Conservation (phyloP, 768 basidiomycete genomes). For the Dendrothele bispora region DNA sequence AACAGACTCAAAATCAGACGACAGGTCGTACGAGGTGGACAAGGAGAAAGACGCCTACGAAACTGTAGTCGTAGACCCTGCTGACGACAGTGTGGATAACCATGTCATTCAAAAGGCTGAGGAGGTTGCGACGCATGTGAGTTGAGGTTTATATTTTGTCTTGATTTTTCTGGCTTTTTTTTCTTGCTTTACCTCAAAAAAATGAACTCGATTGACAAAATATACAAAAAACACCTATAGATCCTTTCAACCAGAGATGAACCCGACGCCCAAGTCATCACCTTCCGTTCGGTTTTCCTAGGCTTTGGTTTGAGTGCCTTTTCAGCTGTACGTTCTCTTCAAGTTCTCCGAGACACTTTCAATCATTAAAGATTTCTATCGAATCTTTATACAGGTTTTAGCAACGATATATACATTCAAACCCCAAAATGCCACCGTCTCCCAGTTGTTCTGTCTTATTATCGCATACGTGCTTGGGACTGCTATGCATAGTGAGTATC, state of each 20-base stretch:
- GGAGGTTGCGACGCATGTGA: conserved; percentile 43
- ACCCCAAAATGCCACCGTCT: conserved; percentile 50
- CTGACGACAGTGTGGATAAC: conserved; percentile 6
- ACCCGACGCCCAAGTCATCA: conserved; percentile 43
- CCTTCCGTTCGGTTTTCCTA: conserved; percentile 48
- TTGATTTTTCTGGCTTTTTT: neutral
- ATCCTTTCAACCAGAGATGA: conserved; percentile 51
- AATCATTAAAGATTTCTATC: neutral
- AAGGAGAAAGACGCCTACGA: neutral
- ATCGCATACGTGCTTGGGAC: conserved; percentile 55
- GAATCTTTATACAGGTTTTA: conserved; percentile 24
- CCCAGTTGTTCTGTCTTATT: conserved; percentile 55
- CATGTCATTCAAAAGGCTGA: conserved; percentile 40
- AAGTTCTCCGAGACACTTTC: neutral
- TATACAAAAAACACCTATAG: conserved; percentile 18
- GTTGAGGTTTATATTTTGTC: neutral
- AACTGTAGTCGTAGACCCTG: neutral
- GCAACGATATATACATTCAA: conserved; percentile 39
- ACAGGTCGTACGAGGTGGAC: neutral
- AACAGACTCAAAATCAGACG: neutral
- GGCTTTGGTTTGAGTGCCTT: conserved; percentile 51
- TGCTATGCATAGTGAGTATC: conserved; percentile 41
- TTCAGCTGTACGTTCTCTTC: conserved; percentile 30
- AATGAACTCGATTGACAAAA: too few species aligned
- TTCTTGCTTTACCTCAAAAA: too few species aligned